Percentiles rank a stretch among this genome's conserved stretches.
These are phyloP conservation scores for Obba rivulosa DNA, from an alignment of 768 basidiomycete genomes.

Conservation along the genomic window DNA sequence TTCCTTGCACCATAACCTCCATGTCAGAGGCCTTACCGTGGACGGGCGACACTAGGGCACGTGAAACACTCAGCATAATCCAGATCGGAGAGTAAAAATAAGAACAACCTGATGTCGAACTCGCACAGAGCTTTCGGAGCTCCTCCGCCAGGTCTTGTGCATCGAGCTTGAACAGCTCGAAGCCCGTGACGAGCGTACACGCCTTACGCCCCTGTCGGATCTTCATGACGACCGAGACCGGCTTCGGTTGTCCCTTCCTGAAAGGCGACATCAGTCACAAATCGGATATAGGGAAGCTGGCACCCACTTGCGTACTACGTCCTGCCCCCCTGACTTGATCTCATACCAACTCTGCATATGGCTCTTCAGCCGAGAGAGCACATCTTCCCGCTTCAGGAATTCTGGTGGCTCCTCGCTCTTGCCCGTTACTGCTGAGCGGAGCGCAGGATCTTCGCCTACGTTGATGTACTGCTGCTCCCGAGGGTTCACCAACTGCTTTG, in stretches of 20 bases:
- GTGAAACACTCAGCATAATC: not conserved
- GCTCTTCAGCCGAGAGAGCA: slow-evolving; percentile 44
- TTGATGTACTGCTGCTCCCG: slow-evolving; percentile 67
- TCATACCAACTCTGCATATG: slow-evolving; percentile 81
- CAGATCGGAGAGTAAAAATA: not conserved
- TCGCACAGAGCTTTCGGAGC: slow-evolving; percentile 70
- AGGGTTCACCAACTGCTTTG: slow-evolving; percentile 58
- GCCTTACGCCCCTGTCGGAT: slow-evolving; percentile 74
- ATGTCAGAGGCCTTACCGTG: slow-evolving; percentile 50
- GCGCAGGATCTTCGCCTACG: slow-evolving; percentile 40
- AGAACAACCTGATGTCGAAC: slow-evolving; percentile 62
- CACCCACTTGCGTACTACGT: slow-evolving; percentile 55
- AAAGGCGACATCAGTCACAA: not conserved
- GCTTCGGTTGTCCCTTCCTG: slow-evolving; percentile 74
- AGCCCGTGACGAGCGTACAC: slow-evolving; percentile 70
- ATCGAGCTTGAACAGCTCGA: slow-evolving; percentile 70
- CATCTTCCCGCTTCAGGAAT: slow-evolving; percentile 65
- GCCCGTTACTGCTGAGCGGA: slow-evolving; percentile 26
- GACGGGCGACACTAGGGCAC: slow-evolving; percentile 48
- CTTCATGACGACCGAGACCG: slow-evolving; percentile 67
- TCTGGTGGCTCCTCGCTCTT: slow-evolving; percentile 30
- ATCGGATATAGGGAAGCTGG: not conserved
- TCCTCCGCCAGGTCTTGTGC: slow-evolving; percentile 76
- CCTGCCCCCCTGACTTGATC: slow-evolving; percentile 47
- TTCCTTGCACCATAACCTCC: slow-evolving; percentile 84